Evolutionary conservation across 2,329 filamentous ascomycete genomes (phyloP).

Genomic region (Talaromyces verruculosus): DNA sequence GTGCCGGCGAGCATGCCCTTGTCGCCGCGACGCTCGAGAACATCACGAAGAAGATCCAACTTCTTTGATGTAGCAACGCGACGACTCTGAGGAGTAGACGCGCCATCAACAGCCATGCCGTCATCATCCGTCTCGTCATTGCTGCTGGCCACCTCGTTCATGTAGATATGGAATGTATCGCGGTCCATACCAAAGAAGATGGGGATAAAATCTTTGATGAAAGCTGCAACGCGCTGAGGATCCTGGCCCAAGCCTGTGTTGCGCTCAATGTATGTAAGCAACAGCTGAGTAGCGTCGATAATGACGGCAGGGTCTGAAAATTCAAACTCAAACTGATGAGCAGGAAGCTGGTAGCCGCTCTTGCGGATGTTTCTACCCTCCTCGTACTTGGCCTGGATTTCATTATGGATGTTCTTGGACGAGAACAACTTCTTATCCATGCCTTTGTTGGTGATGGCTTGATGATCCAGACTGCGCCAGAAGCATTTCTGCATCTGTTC

Average conservation of each 20-base stretch:
- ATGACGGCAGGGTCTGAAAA: conserved; percentile 72
- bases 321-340: conserved; percentile 72
- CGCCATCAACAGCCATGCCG: conserved; percentile 69
- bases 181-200: conserved; percentile 74
- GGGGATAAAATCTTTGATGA: conserved; percentile 74
- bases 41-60: conserved; percentile 74
- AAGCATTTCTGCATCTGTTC: conserved; percentile 93
- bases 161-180: conserved; percentile 65
- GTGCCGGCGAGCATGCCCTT: conserved; percentile 71
- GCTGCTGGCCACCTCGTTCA: conserved; percentile 67
- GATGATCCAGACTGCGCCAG: conserved; percentile 93
- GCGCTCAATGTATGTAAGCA: conserved; percentile 50
- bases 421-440: conserved; percentile 90
- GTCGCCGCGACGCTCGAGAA: conserved; percentile 75
- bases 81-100: conserved; percentile 66
- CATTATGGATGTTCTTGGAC: conserved; percentile 82
- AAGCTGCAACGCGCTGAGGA: conserved; percentile 70
- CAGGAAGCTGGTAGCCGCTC: conserved; percentile 59
- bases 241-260: conserved; percentile 57
- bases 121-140: conserved; percentile 76
- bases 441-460: conserved; percentile 85
- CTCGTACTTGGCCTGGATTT: conserved; percentile 89
- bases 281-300: conserved; percentile 50
- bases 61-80: conserved; percentile 68
- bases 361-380: conserved; percentile 75